Conservation (phyloP, 257 asterid species). For the Fraxinus cuspidata region DNA sequence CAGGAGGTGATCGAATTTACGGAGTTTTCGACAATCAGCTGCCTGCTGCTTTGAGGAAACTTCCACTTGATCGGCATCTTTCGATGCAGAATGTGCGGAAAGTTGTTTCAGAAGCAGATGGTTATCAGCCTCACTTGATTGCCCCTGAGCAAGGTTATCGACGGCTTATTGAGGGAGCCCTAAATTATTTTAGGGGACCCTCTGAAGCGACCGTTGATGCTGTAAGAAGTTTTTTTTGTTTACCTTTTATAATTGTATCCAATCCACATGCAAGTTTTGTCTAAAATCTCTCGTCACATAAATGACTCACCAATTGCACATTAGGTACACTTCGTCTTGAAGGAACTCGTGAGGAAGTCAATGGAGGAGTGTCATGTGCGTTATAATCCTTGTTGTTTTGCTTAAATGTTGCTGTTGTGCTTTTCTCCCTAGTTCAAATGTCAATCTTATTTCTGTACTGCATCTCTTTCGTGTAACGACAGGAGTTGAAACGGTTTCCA, state of each 20-base stretch:
- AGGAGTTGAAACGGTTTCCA: conserved; percentile 91
- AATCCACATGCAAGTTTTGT: not conserved
- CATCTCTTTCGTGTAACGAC: conserved; percentile 28
- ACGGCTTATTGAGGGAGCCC: conserved; percentile 82
- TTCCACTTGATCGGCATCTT: conserved; percentile 92
- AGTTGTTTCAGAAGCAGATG: conserved; percentile 95
- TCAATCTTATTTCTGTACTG: conserved; percentile 11
- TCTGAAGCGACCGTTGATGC: conserved; percentile 97
- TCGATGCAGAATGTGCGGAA: conserved; percentile 76
- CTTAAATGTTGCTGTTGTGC: not conserved
- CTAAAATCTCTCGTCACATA: conserved; percentile 1
- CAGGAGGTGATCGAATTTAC: conserved; percentile 89
- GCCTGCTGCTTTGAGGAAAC: conserved; percentile 91
- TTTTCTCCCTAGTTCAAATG: not conserved
- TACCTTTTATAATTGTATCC: not conserved
- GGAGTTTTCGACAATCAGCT: conserved; percentile 96
- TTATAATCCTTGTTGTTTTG: conserved; percentile 1
- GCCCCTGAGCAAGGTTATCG: conserved; percentile 99
- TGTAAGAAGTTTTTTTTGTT: conserved; percentile 43
- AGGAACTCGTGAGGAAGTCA: conserved; percentile 91
- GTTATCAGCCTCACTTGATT: conserved; percentile 96
- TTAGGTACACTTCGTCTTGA: conserved; percentile 83
- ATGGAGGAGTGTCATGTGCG: conserved; percentile 85
- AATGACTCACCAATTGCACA: conserved; percentile 27
- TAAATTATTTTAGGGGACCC: conserved; percentile 87